Percentiles rank a stretch among this genome's conserved stretches.
Conservation (phyloP, 139 green algal species). For the Auxenochlorella protothecoides region DNA sequence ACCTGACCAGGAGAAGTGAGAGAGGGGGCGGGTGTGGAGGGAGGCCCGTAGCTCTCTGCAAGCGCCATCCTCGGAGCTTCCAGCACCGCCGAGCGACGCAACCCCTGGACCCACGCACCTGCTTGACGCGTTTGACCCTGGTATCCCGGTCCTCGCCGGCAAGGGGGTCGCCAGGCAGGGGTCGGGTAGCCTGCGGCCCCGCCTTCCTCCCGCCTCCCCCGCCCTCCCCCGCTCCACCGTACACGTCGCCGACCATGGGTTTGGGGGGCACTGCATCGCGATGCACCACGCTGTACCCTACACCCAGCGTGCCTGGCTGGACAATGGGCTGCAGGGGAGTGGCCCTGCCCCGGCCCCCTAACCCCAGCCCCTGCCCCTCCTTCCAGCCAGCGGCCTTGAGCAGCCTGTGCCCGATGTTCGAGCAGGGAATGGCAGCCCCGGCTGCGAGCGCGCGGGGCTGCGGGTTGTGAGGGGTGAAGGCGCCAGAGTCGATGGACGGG, state of each 20-base stretch:
- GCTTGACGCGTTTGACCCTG: constrained; percentile 21
- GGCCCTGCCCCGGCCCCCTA: neutral
- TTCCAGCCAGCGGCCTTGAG: neutral
- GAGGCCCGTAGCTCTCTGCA: neutral
- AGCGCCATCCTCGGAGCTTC: neutral
- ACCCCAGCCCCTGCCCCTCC: neutral
- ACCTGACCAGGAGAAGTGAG: constrained; percentile 12
- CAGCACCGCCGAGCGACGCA: no score
- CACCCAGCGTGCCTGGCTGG: neutral
- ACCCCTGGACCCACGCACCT: constrained; percentile 6
- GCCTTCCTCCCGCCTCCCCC: neutral
- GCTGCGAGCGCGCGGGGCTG: no score
- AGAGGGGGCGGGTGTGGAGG: neutral
- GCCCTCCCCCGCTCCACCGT: neutral
- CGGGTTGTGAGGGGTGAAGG: no score
- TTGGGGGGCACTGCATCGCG: no score
- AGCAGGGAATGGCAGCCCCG: neutral
- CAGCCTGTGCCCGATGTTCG: neutral
- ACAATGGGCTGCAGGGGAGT: neutral
- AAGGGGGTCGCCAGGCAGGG: constrained; percentile 11
- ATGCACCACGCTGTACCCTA: neutral
- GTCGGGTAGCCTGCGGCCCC: neutral
- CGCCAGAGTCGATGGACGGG: no score
- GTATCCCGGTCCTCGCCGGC: constrained; percentile 6
- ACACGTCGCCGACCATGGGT: no score